These are phyloP conservation scores for Sphenostylis stenocarpa DNA, from an alignment of 306 rosid species.

Conservation along the genomic window DNA sequence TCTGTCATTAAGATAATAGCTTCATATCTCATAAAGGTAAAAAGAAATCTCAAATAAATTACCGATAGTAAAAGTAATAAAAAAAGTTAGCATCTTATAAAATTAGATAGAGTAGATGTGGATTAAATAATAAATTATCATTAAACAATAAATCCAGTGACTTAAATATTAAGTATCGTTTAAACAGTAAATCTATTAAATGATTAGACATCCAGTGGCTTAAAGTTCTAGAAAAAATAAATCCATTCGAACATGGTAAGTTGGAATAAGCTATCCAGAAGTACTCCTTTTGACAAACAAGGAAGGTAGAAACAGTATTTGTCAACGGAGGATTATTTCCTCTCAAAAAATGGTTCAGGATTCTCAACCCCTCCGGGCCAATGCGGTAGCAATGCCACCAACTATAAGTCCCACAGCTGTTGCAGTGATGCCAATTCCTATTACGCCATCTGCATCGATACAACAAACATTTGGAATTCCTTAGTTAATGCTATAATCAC, in stretches of 20 bases:
- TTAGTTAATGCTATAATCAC: neutral
- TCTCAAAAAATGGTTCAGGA: neutral
- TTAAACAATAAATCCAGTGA: too few species aligned
- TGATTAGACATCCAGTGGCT: neutral
- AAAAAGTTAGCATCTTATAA: too few species aligned
- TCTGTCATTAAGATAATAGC: too few species aligned
- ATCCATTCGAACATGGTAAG: neutral
- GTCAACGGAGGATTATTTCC: constrained; percentile 22
- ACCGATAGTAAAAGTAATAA: too few species aligned
- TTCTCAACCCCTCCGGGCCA: constrained; percentile 63
- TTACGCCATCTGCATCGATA: constrained; percentile 72
- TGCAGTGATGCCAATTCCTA: constrained; percentile 93
- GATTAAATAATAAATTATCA: too few species aligned
- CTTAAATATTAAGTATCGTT: too few species aligned
- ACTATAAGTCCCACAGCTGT: constrained; percentile 80
- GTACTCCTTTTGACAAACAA: constrained; percentile 11
- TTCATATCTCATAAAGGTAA: too few species aligned
- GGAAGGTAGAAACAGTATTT: neutral
- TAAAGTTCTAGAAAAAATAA: neutral
- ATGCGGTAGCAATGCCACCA: constrained; percentile 89
- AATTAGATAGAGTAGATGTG: too few species aligned
- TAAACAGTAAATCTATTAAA: neutral
- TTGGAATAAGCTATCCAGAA: neutral
- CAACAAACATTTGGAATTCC: neutral
- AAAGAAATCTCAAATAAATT: too few species aligned